phyloP scores from a whole-genome alignment of 1,284 basidiomycete genomes.

The Rhodotorula sp. region DNA sequence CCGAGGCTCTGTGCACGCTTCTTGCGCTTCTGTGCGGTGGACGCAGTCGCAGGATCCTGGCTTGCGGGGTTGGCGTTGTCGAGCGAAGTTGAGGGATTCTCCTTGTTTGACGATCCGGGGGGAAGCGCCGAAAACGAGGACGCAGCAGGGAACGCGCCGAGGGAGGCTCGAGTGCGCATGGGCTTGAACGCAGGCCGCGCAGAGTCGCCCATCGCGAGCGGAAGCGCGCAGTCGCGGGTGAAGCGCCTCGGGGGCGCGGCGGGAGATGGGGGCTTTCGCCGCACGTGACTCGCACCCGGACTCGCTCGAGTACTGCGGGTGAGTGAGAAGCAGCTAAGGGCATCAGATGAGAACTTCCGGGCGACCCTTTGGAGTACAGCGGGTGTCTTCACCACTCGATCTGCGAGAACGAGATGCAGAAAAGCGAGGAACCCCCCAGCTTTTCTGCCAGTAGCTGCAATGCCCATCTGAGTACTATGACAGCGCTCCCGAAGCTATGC shows the following conservation, averaged over 20 bases:
- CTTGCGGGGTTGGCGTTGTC: neutral
- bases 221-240: neutral
- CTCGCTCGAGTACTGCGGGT: too few species aligned
- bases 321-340: too few species aligned
- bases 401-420: too few species aligned
- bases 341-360: too few species aligned
- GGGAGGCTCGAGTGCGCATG: conserved; percentile 17
- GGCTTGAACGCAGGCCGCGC: conserved; percentile 17
- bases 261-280: neutral
- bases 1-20: conserved; percentile 42
- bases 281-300: neutral
- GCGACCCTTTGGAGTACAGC: too few species aligned
- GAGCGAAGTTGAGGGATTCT: conserved; percentile 30
- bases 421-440: too few species aligned
- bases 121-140: neutral
- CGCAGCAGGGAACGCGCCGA: conserved; percentile 11
- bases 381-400: too few species aligned
- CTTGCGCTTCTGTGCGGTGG: conserved; percentile 19
- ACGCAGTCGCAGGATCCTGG: neutral
- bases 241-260: neutral
- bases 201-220: neutral
- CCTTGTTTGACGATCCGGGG: conserved; percentile 19
- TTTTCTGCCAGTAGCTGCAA: too few species aligned
- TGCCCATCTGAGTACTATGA: too few species aligned
- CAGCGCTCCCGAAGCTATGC: too few species aligned